Conservation (phyloP, 2,329 filamentous ascomycete genomes). For the Alternaria triticina region DNA sequence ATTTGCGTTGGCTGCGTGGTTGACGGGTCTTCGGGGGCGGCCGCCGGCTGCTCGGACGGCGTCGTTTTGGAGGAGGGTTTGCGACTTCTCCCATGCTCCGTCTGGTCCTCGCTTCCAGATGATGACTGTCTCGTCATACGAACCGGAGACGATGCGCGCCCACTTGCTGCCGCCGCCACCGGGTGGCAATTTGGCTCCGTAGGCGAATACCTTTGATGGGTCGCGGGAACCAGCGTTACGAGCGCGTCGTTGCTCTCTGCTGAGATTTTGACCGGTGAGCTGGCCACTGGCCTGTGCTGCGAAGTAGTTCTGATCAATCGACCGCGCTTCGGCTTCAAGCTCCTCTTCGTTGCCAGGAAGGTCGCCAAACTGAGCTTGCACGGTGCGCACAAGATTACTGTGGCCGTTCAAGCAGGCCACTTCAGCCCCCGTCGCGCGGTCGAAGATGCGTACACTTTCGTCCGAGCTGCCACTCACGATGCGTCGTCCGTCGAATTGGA, state of each 20-base stretch:
- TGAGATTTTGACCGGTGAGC: slow-evolving; percentile 37
- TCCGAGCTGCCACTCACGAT: slow-evolving; percentile 97
- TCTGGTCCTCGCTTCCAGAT: slow-evolving; percentile 89
- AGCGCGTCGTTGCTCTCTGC: slow-evolving; percentile 42
- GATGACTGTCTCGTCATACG: slow-evolving; percentile 94
- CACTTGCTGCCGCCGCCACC: slow-evolving; percentile 89
- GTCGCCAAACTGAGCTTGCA: slow-evolving; percentile 94
- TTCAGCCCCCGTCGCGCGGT: slow-evolving; percentile 82
- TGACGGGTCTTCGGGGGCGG: slow-evolving; percentile 39
- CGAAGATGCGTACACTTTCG: slow-evolving; percentile 94
- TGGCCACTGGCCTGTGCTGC: slow-evolving; percentile 59
- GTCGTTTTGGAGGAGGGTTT: slow-evolving; percentile 77
- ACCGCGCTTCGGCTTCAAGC: slow-evolving; percentile 73
- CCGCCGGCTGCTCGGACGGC: slow-evolving; percentile 60
- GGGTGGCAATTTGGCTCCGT: slow-evolving; percentile 86
- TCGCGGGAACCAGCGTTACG: slow-evolving; percentile 75
- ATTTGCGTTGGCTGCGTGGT: slow-evolving; percentile 27
- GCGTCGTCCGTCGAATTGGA: slow-evolving; percentile 91
- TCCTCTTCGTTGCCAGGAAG: slow-evolving; percentile 79
- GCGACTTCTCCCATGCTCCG: slow-evolving; percentile 81
- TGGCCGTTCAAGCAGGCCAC: slow-evolving; percentile 88
- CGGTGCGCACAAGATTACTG: slow-evolving; percentile 83
- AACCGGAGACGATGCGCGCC: slow-evolving; percentile 94
- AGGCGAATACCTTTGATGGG: slow-evolving; percentile 77
- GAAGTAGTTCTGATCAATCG: slow-evolving; percentile 76